A percentile compares a stretch with the other conserved stretches of the same genome.
phyloP scores from a whole-genome alignment of 306 rosid species.

The Styphnolobium japonicum region DNA sequence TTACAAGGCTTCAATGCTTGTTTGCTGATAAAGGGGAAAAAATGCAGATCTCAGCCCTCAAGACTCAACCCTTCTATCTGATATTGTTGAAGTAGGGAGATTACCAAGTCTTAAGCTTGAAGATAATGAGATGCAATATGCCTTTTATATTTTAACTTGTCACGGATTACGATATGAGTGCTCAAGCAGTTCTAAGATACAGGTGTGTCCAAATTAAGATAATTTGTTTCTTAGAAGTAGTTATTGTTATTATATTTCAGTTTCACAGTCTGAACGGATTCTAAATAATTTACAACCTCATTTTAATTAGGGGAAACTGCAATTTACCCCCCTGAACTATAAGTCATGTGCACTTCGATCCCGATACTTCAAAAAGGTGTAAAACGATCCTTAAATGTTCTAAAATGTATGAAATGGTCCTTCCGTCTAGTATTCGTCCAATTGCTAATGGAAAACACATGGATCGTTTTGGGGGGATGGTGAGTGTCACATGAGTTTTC shows the following conservation, averaged over 20 bases:
- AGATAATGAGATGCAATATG: conserved; percentile 56
- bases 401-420: no score
- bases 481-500: no score
- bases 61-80: conserved; percentile 51
- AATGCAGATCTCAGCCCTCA: conserved; percentile 44
- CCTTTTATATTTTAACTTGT: conserved; percentile 69
- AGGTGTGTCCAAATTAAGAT: conserved; percentile 27
- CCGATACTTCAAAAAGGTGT: no score
- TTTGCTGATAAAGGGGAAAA: conserved; percentile 16
- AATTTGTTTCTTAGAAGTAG: neutral
- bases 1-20: neutral
- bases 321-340: no score
- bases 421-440: no score
- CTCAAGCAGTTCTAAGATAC: conserved; percentile 70
- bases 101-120: conserved; percentile 65
- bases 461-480: no score
- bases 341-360: no score
- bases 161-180: conserved; percentile 85
- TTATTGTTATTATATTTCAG: neutral
- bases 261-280: neutral
- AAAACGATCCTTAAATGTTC: no score
- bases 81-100: conserved; percentile 59
- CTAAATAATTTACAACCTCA: neutral
- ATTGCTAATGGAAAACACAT: no score
- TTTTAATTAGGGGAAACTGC: no score